Evolutionary conservation across 2,329 filamentous ascomycete species (phyloP).

Genomic region (Penicillium griseofulvum): DNA sequence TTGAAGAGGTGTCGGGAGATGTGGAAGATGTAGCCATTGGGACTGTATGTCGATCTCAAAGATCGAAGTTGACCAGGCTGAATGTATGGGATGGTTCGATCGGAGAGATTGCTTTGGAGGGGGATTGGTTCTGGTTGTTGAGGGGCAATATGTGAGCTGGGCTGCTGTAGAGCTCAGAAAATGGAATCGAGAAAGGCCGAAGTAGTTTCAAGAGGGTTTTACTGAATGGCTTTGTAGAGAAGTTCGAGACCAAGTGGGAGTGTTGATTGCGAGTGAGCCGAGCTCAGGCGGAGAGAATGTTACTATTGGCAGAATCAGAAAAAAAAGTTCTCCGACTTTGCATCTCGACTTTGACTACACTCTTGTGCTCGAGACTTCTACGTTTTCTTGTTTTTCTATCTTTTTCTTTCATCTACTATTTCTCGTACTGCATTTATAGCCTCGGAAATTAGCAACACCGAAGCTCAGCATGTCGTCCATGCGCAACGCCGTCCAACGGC

Average conservation of each 20-base stretch:
- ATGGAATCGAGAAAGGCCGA: background rate
- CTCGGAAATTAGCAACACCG: background rate
- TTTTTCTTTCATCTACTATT: background rate
- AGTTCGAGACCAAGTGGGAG: constrained; percentile 12
- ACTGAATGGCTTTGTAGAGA: background rate
- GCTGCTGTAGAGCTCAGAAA: background rate
- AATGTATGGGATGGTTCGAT: constrained; percentile 12
- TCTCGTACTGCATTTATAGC: background rate
- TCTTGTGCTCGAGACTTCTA: constrained; percentile 1
- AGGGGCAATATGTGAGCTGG: background rate
- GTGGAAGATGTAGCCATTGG: constrained; percentile 24
- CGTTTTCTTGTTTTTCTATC: background rate
- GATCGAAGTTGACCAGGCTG: constrained; percentile 19
- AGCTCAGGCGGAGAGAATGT: constrained; percentile 23
- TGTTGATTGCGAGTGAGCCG: constrained; percentile 26
- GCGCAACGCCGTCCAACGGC: constrained; percentile 67
- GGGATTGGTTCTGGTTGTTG: background rate
- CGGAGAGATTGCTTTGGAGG: background rate
- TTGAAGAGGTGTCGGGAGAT: constrained; percentile 24
- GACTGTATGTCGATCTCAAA: constrained; percentile 16
- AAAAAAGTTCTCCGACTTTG: constrained; percentile 22
- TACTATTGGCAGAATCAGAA: constrained; percentile 21
- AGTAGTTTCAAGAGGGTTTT: background rate
- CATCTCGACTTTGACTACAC: constrained; percentile 2
- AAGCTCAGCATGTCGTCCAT: constrained; percentile 53